Evolutionary conservation across 1,139 yeast genomes (phyloP).

Genomic region (Scheffersomyces lignicola): DNA sequence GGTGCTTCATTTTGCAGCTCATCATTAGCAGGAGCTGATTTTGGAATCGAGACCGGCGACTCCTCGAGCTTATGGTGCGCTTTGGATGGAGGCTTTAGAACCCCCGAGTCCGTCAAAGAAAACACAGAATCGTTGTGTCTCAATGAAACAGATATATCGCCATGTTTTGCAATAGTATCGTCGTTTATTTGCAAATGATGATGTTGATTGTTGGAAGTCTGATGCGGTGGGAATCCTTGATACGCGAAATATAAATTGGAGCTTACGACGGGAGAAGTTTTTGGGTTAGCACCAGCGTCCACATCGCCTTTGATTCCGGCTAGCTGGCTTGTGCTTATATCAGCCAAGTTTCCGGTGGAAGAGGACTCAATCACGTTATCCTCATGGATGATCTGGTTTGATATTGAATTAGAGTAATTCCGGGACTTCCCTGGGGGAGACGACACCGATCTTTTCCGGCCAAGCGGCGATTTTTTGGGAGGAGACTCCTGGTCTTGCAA

Average conservation of each 20-base stretch:
- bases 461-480: not conserved
- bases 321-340: constrained; percentile 4
- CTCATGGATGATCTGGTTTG: constrained; percentile 2
- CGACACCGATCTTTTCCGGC: constrained; percentile 10
- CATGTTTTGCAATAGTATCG: constrained; percentile 17
- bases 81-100: constrained; percentile 25
- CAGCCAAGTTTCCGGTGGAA: constrained; percentile 1
- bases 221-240: constrained; percentile 58
- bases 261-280: constrained; percentile 32
- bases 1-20: no score
- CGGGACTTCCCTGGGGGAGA: constrained; percentile 3
- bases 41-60: not conserved
- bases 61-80: constrained; percentile 8
- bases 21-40: not conserved
- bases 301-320: constrained; percentile 2
- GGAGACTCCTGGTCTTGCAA: not conserved
- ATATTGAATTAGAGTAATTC: not conserved
- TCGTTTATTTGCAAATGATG: constrained; percentile 11
- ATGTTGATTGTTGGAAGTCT: constrained; percentile 15
- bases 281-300: constrained; percentile 8
- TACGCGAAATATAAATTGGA: constrained; percentile 53
- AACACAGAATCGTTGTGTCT: constrained; percentile 47
- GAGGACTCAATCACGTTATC: constrained; percentile 2
- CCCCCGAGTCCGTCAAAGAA: constrained; percentile 28
- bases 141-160: constrained; percentile 34